Evolutionary conservation across 768 basidiomycete genomes (phyloP).

Genomic region (Baorangia bicolor): DNA sequence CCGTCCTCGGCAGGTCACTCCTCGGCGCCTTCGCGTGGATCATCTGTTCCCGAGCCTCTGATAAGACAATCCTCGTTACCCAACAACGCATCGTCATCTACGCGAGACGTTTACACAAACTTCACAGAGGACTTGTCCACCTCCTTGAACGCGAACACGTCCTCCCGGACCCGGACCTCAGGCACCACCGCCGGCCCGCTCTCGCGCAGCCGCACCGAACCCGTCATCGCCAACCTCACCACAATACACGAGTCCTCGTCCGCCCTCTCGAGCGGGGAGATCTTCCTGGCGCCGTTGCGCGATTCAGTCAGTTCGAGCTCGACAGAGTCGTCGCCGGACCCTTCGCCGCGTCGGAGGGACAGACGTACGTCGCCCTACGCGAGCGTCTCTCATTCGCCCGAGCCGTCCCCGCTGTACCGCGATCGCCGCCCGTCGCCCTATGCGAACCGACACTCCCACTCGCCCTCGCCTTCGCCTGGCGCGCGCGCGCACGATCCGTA

Average conservation of each 20-base stretch:
- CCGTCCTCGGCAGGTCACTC: conserved; percentile 19
- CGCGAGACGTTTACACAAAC: conserved; percentile 19
- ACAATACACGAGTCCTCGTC: conserved; percentile 31
- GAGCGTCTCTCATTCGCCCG: conserved; percentile 16
- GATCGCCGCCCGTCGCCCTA: conserved; percentile 26
- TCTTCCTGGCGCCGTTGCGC: conserved; percentile 25
- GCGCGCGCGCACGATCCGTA: conserved; percentile 12
- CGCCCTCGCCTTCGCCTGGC: conserved; percentile 18
- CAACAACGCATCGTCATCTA: conserved; percentile 17
- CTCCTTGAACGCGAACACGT: conserved; percentile 17
- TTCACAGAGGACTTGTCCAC: conserved; percentile 29
- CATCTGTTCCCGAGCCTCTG: conserved; percentile 20
- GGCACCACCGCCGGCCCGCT: conserved; percentile 7
- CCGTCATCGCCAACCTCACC: conserved; percentile 21
- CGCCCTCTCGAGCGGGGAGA: conserved; percentile 23
- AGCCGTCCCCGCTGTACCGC: conserved; percentile 30
- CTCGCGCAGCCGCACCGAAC: conserved; percentile 32
- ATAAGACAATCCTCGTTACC: conserved; percentile 29
- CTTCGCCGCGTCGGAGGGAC: conserved; percentile 28
- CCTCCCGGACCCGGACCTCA: conserved; percentile 17
- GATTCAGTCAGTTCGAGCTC: conserved; percentile 12
- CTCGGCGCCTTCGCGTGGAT: conserved; percentile 18
- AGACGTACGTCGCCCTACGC: conserved; percentile 24
- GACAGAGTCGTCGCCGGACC: conserved; percentile 26
- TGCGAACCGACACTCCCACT: conserved; percentile 8